Evolutionary conservation across 441 rosid species (phyloP), one percentile per base, ranked within the genome.

Genomic region (Arabidopsis lyrata): DNA sequence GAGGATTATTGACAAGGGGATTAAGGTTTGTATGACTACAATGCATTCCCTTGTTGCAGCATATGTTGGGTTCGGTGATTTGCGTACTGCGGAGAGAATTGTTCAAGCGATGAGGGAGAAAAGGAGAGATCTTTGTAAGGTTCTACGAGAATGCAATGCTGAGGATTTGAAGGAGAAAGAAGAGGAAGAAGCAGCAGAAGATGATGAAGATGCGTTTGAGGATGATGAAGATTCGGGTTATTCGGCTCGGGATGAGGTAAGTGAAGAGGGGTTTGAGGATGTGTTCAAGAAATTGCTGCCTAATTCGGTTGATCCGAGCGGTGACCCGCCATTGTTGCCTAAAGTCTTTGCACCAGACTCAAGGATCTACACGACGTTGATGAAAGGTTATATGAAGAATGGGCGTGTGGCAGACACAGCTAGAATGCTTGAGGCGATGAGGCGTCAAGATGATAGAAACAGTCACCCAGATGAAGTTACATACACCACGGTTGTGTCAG

Each of bases 381-480:
- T 95, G 99, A 95, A 92, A 84, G 99, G 97, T 75, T 95, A 95
- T 63, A 92, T 95, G 99, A 89, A 86, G 64, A 83, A 76, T 39
- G 91, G 97, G 15, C 89, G 96, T 3, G 90, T 89, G 42, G 75
- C 75, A 0, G 95, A 92, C 60, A 88, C 96, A 0, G 90, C 87
- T 35, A 86, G 91, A 53, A 89, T 82, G 90, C 82, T 95, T 14
- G 98, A 92, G 83, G 99, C 98, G 6, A 95, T 92, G 98, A 82
- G 87, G 73, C 80, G 63, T 58, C 90, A 90, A 73, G 95, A 85
- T 48, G 91, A 88, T 72, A 76, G 56, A 7, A 80, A 79, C 1
- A 88, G 97, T 68, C 97, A 85, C 50, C 96, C 98, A 32, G 99
- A 95, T 70, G 90, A 95, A 68, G 92, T 95, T 32, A 80, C 97